These are phyloP conservation scores for Blastocrithidia nonstop DNA, from an alignment of 208 protist genomes.

Conservation along the genomic window DNA sequence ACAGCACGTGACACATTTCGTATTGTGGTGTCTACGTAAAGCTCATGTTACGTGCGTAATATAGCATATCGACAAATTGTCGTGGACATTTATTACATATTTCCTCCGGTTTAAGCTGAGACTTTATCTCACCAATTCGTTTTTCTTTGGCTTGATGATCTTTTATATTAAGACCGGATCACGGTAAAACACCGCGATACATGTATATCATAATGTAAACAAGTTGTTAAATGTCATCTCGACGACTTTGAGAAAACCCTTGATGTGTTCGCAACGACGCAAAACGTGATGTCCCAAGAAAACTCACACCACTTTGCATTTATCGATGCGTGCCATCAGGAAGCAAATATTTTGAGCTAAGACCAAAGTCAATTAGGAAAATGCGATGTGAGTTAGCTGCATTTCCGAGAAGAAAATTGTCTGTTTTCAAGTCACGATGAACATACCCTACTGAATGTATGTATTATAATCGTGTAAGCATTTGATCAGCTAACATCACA, in stretches of 20 bases:
- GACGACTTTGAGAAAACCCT: constrained; percentile 80
- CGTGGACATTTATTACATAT: constrained; percentile 58
- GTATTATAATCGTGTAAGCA: constrained; percentile 94
- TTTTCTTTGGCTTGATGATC: constrained; percentile 59
- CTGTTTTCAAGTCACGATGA: constrained; percentile 97
- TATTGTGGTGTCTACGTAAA: constrained; percentile 54
- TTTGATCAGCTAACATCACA: constrained; percentile 96
- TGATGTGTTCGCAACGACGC: constrained; percentile 93
- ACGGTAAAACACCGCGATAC: constrained; percentile 88
- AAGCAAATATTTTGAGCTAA: constrained; percentile 64
- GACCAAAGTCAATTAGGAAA: constrained; percentile 92
- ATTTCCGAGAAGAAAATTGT: constrained; percentile 98
- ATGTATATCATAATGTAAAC: constrained; percentile 94
- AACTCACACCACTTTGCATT: constrained; percentile 78
- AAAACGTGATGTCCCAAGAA: constrained; percentile 95
- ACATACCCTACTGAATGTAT: constrained; percentile 96
- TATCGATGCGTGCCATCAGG: constrained; percentile 43
- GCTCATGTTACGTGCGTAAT: constrained; percentile 49
- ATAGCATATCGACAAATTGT: constrained; percentile 49
- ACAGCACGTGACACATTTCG: constrained; percentile 57
- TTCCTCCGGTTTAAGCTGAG: constrained; percentile 15
- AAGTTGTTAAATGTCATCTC: constrained; percentile 84
- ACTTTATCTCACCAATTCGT: constrained; percentile 47
- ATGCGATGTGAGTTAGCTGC: constrained; percentile 61
- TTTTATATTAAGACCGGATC: constrained; percentile 84